Conservation (phyloP, 371 early-diverging fungal species). For the Choanephora cucurbitarum region DNA sequence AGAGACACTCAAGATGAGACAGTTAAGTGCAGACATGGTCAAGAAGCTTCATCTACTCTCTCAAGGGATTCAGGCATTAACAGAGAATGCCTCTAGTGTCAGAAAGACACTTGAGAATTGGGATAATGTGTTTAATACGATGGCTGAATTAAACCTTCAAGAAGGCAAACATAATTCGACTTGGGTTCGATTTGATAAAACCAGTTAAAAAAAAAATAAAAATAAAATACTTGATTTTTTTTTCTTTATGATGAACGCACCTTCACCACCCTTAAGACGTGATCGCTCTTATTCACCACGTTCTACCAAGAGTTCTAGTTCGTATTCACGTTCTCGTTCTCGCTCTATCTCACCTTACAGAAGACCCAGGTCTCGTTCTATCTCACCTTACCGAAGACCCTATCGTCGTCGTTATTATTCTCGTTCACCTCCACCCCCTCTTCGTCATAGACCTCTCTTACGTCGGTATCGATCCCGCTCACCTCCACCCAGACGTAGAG, state of each 20-base stretch:
- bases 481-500: conserved; percentile 11
- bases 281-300: conserved; percentile 24
- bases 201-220: background rate
- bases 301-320: conserved; percentile 21
- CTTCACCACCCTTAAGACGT: conserved; percentile 10
- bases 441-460: conserved; percentile 14
- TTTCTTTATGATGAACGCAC: conserved; percentile 11
- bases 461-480: conserved; percentile 27
- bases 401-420: conserved; percentile 21
- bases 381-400: conserved; percentile 1
- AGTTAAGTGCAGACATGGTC: background rate
- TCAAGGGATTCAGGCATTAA: background rate
- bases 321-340: conserved; percentile 25
- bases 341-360: conserved; percentile 23
- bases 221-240: conserved; percentile 4
- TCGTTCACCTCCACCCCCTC: conserved; percentile 30
- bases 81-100: conserved; percentile 4
- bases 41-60: background rate
- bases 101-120: conserved; percentile 17
- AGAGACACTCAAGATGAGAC: conserved; percentile 6
- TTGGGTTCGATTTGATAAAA: conserved; percentile 9
- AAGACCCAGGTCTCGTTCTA: conserved; percentile 17
- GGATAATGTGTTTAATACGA: conserved; percentile 15
- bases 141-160: conserved; percentile 13
- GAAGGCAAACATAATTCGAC: background rate